Base-by-base conservation (phyloP, 179 eudicot species). In the Beta macrorhiza region DNA sequence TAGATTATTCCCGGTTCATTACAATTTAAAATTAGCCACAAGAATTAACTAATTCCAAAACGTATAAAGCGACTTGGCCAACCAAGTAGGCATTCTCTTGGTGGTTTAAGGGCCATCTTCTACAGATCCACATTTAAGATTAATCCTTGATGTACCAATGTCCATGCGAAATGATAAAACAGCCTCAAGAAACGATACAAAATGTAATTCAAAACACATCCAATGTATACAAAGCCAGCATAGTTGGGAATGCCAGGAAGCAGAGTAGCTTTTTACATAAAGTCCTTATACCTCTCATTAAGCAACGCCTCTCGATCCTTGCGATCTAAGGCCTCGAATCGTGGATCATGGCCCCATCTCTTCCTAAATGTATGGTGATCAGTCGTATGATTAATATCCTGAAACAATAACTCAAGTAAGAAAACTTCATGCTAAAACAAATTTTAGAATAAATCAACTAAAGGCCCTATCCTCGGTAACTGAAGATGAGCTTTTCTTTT, bases 341-440 rank as follows among this genome's bases (percentile, higher is more conserved):
- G 91, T n/a, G 84, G 90, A 88, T 97, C 99, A 49, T 91, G 87
- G 61, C 97, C 95, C 98, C 98, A 97, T 86, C 83, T 97, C 88
- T 83, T 92, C 86, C 87, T 93, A 77, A 97, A 95, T 71, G 93
- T 75, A 68, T 97, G 92, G 87, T 94, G 90, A 84, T 92, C 90
- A 71, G 97, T 90, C 75, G 83, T 86, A 75, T 91, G 90, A 77
- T 92, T 90, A 83, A 97, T 91, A 83, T 90, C 97, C 99, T 97
- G 92, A 76, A 88, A 81, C 67, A 78, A 44, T 51, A 52, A 68
- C 79, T 75, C 72, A 45, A 4, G 67, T 77, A 70, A 84, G 80
- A 51, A 55, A 76, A 15, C 52, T 68, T 64, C 63, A 79, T 70
- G 15, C 20, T 67, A 59, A 17, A 58, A 78, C 5, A 68, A 12